Evolutionary conservation across 331 rosid species (phyloP), one percentile per base, ranked within the genome.

Genomic region (Telfairia occidentalis): DNA sequence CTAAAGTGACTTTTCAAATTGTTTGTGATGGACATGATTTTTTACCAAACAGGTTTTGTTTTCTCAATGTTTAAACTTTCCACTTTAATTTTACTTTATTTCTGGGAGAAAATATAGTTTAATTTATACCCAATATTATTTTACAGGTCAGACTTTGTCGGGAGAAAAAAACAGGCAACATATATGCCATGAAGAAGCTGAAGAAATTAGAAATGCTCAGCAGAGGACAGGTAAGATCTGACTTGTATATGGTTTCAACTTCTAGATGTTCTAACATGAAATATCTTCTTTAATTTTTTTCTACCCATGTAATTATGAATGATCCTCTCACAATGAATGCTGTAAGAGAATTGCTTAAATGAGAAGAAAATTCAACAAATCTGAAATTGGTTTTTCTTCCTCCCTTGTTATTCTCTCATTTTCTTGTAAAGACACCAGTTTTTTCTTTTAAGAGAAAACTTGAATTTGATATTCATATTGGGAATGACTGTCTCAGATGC

Each of bases 141-240:
- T 82, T 76, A 64, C 86, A 93, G 98, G 97, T 93, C 71, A 84
- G 90, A 79, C 84, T 93, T 29, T 86, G 92, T 35, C 87, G 85
- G 32, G 98, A 93, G 84, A 90, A 93, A 85, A 89, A 82, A 88
- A 85, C 98, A 16, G 98, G 98, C 73, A 83, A 79, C 74, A 91
- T 90, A 64, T 93, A 84, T 81, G 98, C 98, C 77, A 93, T 93
- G 98, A 93, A 93, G 83, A 93, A 93, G 84, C 81, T 93, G 86
- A 93, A 87, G 78, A 93, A 93, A 84, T 93, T 96, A 35, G 98
- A 93, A 91, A 93, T 93, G 98, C 94, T 93, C 81, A 90, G 92
- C 79, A 85, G 98, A 82, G 98, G 98, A 48, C 98, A 93, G 92
- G 98, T 91, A 69, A 82, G 71, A 32, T 77, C 59, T 78, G 74